A percentile compares a stretch with the other conserved stretches of the same genome.
Evolutionary conservation across 2,329 filamentous ascomycete species (phyloP).

Genomic region (Metarhizium guizhouense): DNA sequence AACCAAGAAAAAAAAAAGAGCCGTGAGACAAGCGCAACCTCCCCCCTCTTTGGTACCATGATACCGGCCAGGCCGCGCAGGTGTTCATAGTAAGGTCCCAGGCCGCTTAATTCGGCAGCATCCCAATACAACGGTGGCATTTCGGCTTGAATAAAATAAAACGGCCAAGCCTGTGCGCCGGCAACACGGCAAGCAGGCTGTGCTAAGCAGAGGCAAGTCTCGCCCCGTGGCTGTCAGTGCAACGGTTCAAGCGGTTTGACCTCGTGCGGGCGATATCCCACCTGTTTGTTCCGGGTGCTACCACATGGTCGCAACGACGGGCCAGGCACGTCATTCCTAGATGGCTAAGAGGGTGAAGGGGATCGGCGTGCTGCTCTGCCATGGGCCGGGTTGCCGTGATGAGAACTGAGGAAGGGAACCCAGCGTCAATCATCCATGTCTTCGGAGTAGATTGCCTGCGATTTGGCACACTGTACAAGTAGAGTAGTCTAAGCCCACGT

Average conservation of each 20-base stretch:
- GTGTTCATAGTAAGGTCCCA: no score
- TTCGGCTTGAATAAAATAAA: no score
- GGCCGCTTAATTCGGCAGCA: background rate
- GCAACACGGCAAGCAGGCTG: background rate
- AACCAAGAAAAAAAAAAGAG: background rate
- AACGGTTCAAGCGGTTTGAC: no score
- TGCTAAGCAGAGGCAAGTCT: background rate
- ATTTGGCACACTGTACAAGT: no score
- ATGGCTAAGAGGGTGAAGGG: no score
- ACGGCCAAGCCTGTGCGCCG: background rate
- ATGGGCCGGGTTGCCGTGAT: no score
- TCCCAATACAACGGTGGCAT: background rate
- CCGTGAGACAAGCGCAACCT: background rate
- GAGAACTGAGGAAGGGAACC: no score
- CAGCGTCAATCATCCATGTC: no score
- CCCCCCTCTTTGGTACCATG: background rate
- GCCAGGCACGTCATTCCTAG: background rate
- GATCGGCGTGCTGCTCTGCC: no score
- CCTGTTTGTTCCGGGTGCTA: background rate
- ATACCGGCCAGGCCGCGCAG: slow-evolving; percentile 2
- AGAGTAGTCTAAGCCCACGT: no score
- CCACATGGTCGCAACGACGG: background rate
- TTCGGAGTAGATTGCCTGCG: no score
- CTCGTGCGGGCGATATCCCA: no score
- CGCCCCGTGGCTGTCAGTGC: background rate